Base-by-base conservation (phyloP, 2,329 filamentous ascomycete genomes). In the Phialemoniopsis sp. region DNA sequence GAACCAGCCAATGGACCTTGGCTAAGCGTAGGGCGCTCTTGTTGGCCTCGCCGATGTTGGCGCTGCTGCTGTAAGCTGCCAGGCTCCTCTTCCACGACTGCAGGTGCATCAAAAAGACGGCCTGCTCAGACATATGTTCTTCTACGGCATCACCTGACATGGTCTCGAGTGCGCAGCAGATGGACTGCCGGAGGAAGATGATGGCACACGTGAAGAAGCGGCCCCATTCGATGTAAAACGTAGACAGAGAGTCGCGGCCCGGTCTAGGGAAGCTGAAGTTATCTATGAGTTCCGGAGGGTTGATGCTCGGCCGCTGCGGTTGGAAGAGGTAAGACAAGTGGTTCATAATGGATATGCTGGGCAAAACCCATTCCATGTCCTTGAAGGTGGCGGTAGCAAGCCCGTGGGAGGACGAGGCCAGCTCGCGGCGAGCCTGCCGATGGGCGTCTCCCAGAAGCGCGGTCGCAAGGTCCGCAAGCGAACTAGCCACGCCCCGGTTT, bases 331-430 rank as follows among this genome's bases (percentile, higher is more conserved):
- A 40, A 5, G 46, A 43, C 15, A 38, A 34, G 13, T 41, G 39
- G 34, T 40, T 39, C 44, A 46, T 48, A 38, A 42, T 45, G 10
- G 44, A 42, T 13, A 46, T 40, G 30, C 41, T 46, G 13, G 46
- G 42, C 10, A 48, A 38, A 16, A 43, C 38, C 31, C 44, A 36
- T 26, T 46, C 46, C 31, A 46, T 48, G 18, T 48, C 46, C 14
- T 37, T 30, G n/a, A 48, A 16, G 4, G 3, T 33, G 15, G 15
- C 6, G 28, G 13, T 37, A 19, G n/a, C 26, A 8, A 9, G 32
- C 21, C 8, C 10, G n/a, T n/a, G n/a, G n/a, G n/a, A n/a, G n/a
- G n/a, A n/a, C n/a, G n/a, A n/a, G n/a, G n/a, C n/a, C n/a, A n/a
- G n/a, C n/a, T 17, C 19, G 34, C 18, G 14, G 32, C 29, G 30